Conservation (phyloP, 208 protist species). For the Wallacemonas sp. region DNA sequence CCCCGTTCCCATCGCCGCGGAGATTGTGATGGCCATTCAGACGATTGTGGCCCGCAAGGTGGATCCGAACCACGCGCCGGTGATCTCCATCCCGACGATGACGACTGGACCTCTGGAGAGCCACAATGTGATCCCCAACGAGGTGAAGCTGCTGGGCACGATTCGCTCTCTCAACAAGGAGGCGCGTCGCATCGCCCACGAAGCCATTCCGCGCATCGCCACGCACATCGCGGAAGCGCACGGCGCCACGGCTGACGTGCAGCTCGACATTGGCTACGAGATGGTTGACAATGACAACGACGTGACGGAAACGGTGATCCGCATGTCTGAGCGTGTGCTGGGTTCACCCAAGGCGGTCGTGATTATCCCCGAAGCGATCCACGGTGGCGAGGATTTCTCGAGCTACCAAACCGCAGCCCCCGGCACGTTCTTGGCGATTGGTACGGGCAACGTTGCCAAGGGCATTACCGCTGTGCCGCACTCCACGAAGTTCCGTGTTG, state of each 20-base stretch:
- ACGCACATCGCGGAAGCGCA: conserved; percentile 44
- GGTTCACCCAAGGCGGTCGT: conserved; percentile 34
- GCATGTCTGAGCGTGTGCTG: conserved; percentile 30
- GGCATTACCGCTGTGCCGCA: conserved; percentile 32
- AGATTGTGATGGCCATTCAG: conserved; percentile 55
- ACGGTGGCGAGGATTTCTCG: conserved; percentile 61
- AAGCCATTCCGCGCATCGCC: conserved; percentile 43
- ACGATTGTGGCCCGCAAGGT: conserved; percentile 62
- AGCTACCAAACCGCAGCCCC: conserved; percentile 37
- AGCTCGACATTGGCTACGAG: conserved; percentile 54
- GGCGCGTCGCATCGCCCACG: conserved; percentile 35
- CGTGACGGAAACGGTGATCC: conserved; percentile 42
- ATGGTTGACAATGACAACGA: conserved; percentile 61
- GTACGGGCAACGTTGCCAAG: conserved; percentile 34
- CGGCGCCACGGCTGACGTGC: conserved; percentile 34
- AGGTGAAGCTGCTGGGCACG: conserved; percentile 53
- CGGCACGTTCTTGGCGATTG: conserved; percentile 47
- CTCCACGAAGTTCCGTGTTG: conserved; percentile 45
- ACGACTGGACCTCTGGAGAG: conserved; percentile 45
- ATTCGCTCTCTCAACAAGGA: conserved; percentile 47
- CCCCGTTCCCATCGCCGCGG: conserved; percentile 61
- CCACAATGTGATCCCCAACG: conserved; percentile 71
- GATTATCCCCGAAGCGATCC: conserved; percentile 17
- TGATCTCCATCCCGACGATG: conserved; percentile 57
- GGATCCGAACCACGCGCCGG: conserved; percentile 36